Evolutionary conservation across 2,329 filamentous ascomycete species (phyloP).

Genomic region (Talaromyces sp.): DNA sequence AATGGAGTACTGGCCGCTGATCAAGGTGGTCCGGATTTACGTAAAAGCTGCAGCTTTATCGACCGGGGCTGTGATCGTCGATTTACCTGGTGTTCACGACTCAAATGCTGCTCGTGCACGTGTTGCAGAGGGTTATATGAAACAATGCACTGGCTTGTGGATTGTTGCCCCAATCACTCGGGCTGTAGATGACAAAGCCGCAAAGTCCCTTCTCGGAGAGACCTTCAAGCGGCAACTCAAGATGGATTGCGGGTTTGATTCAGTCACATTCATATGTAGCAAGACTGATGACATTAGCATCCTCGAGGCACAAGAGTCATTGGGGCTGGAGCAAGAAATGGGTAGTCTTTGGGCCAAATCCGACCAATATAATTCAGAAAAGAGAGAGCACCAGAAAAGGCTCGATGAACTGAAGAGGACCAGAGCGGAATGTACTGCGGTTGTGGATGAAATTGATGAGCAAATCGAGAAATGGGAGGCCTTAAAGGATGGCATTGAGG

Average conservation of each 20-base stretch:
- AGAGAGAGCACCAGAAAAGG: conserved; percentile 56
- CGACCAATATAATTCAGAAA: conserved; percentile 15
- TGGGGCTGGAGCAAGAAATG: conserved; percentile 36
- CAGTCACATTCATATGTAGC: conserved; percentile 57
- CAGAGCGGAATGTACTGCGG: conserved; percentile 43
- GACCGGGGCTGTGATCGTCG: conserved; percentile 53
- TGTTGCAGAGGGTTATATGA: conserved; percentile 56
- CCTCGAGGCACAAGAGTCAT: conserved; percentile 40
- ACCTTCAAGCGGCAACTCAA: conserved; percentile 56
- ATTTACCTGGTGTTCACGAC: conserved; percentile 57
- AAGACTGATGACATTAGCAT: conserved; percentile 59
- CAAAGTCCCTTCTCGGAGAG: conserved; percentile 52
- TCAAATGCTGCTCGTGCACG: conserved; percentile 56
- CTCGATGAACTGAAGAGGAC: conserved; percentile 53
- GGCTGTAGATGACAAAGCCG: conserved; percentile 56
- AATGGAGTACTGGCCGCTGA: conserved; percentile 39
- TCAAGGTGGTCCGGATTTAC: conserved; percentile 44
- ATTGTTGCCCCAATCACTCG: conserved; percentile 59
- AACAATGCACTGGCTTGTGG: conserved; percentile 57
- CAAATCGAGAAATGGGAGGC: conserved; percentile 45
- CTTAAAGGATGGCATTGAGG: conserved; percentile 33
- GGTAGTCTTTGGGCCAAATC: conserved; percentile 17
- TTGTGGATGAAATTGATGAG: conserved; percentile 30
- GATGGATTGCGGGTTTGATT: conserved; percentile 52
- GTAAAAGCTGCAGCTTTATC: conserved; percentile 48